Evolutionary conservation across 2,329 filamentous ascomycete genomes (phyloP), one percentile per base, ranked within the genome.

Genomic region (Thermomyces lanuginosus): DNA sequence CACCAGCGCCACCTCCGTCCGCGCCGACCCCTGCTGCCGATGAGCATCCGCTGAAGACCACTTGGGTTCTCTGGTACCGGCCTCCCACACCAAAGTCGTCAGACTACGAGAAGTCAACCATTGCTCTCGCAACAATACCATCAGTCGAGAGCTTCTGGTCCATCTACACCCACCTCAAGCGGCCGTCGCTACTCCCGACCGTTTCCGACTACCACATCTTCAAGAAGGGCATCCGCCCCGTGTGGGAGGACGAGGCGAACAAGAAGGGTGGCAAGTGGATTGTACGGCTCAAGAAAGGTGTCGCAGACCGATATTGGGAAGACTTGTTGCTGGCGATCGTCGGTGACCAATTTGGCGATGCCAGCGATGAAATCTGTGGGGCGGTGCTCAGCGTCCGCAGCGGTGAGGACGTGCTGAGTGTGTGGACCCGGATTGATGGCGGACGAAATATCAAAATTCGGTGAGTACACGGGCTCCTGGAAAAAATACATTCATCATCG

Each of bases 141-240:
- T 82, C 80, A 4, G 82, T 71, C 26, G 83, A 95, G 56, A 79
- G 89, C 33, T 95, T 98, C 50, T 93, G 83, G 72, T 66, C 71
- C 24, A 73, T 92, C 19, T 95, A 92, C 49, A 64, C 69, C 29
- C 83, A 95, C 53, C 66, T 98, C 24, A 92, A 91, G 59, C 72
- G 79, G 15, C 89, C 91, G 2, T 95, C 84, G 18, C 62, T 68
- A 17, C 64, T 98, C 31, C 86, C 86, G 5, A 75, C 86, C 4
- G 86, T 95, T 16, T 93, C 84, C 13, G 89, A 98, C 56, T 98
- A 93, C 49, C 89, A 98, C 51, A 76, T 98, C 33, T 98, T 98
- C 64, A 92, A 89, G 56, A 83, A 89, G 48, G 86, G 84, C 29
- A 84, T 98, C 35, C 74, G 89, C 34, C 89, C 89, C 12, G 89